A percentile compares a stretch with the other conserved stretches of the same genome.
phyloP scores from a whole-genome alignment of 73 alveolate species.

The Effrenium voratum region DNA sequence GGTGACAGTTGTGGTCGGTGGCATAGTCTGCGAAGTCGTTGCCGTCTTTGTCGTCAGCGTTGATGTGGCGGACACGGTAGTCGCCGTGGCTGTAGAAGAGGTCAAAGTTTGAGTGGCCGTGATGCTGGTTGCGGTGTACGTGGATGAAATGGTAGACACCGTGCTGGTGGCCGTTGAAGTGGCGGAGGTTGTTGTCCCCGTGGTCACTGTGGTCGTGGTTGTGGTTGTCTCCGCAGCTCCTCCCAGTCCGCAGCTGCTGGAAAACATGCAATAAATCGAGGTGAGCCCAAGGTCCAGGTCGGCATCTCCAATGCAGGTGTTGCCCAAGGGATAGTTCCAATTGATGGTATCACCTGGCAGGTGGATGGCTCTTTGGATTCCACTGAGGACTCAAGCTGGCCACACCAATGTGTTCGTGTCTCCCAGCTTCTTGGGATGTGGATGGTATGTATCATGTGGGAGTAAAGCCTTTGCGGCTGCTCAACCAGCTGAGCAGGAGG shows the following conservation, averaged over 20 bases:
- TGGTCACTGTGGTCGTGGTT: not conserved
- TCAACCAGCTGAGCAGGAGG: not conserved
- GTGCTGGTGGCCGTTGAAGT: not conserved
- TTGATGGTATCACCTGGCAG: constrained; percentile 21
- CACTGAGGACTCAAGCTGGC: no score
- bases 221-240: not conserved
- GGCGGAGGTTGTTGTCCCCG: not conserved
- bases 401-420: no score
- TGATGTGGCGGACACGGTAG: not conserved
- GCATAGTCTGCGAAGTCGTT: no score
- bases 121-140: not conserved
- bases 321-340: constrained; percentile 52
- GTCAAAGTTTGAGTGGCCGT: not conserved
- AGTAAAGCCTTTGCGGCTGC: not conserved
- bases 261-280: constrained; percentile 18
- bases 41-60: not conserved
- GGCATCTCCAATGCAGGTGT: constrained; percentile 48
- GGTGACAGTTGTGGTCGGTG: no score
- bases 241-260: constrained; percentile 44
- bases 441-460: not conserved
- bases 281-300: constrained; percentile 47
- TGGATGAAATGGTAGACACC: not conserved
- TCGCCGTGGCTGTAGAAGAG: not conserved
- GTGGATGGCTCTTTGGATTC: not conserved
- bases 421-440: no score